Percentiles rank a stretch among this genome's conserved stretches.
These are phyloP conservation scores for Chaetomiaceae sp. DNA, from an alignment of 2,329 filamentous ascomycete genomes.

Conservation along the genomic window DNA sequence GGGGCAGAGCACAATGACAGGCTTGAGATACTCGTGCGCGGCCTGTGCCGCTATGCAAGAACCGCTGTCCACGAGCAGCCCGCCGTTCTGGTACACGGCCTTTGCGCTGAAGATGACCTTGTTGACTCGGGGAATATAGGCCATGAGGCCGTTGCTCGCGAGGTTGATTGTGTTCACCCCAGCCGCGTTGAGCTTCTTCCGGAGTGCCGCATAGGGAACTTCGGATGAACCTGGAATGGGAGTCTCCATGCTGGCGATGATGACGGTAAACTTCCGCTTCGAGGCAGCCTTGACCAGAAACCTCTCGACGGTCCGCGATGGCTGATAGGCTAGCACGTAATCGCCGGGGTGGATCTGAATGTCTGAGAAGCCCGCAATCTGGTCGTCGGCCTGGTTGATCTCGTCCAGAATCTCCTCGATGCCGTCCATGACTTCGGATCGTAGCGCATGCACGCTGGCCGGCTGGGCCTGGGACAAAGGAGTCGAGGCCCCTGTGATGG, in stretches of 20 bases:
- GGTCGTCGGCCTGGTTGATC: conserved; percentile 85
- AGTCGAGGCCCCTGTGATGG: conserved; percentile 37
- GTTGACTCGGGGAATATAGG: conserved; percentile 91
- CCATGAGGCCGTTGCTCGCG: conserved; percentile 79
- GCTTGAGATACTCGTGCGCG: conserved; percentile 74
- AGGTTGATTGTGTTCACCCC: conserved; percentile 82
- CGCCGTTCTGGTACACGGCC: conserved; percentile 82
- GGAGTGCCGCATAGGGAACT: conserved; percentile 52
- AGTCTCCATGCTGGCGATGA: conserved; percentile 66
- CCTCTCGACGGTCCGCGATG: conserved; percentile 79
- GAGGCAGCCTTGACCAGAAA: conserved; percentile 84
- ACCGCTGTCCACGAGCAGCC: conserved; percentile 79
- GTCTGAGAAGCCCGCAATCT: conserved; percentile 82
- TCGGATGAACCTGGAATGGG: conserved; percentile 36
- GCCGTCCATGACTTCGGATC: conserved; percentile 86
- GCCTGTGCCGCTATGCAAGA: conserved; percentile 78
- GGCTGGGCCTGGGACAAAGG: conserved; percentile 35
- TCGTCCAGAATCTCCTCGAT: conserved; percentile 97
- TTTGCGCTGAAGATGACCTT: conserved; percentile 91
- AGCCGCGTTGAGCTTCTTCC: conserved; percentile 70
- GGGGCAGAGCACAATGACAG: conserved; percentile 83
- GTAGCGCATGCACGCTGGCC: conserved; percentile 62
- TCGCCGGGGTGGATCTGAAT: conserved; percentile 93
- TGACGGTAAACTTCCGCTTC: conserved; percentile 87
- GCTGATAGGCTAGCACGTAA: conserved; percentile 83